Conservation (phyloP, 75 land plant genomes). For the Chamaecyparis obtusa region DNA sequence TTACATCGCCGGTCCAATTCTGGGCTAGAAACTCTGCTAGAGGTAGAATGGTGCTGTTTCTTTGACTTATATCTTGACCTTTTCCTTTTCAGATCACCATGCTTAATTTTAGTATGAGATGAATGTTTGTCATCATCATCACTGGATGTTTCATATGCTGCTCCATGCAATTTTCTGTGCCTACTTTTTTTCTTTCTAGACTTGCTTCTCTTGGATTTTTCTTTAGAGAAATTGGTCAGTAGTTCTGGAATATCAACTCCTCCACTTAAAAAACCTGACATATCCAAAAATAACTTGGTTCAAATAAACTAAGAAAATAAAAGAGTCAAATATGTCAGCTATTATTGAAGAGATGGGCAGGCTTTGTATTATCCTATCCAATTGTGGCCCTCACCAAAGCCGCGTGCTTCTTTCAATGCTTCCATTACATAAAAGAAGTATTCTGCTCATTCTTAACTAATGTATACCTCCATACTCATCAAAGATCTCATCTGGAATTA, state of each 20-base stretch:
- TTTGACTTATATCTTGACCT: constrained; percentile 19
- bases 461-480: constrained; percentile 98
- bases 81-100: constrained; percentile 17
- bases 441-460: neutral
- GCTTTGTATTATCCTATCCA: neutral
- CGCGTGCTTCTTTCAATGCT: no score
- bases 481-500: constrained; percentile 94
- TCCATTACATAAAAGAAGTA: neutral
- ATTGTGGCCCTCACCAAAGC: neutral
- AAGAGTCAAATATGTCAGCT: neutral
- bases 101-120: neutral
- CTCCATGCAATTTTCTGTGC: constrained; percentile 19
- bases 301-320: neutral
- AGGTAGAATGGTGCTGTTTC: constrained; percentile 11
- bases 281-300: neutral
- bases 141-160: constrained; percentile 2
- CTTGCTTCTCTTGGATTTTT: constrained; percentile 35
- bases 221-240: constrained; percentile 34
- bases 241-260: constrained; percentile 51
- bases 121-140: neutral
- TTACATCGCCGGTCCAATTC: neutral
- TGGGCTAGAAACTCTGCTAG: constrained; percentile 8
- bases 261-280: constrained; percentile 68
- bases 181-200: constrained; percentile 26
- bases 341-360: neutral